Evolutionary conservation across 495 filamentous ascomycete species (phyloP).

Genomic region (Tuber brumale): DNA sequence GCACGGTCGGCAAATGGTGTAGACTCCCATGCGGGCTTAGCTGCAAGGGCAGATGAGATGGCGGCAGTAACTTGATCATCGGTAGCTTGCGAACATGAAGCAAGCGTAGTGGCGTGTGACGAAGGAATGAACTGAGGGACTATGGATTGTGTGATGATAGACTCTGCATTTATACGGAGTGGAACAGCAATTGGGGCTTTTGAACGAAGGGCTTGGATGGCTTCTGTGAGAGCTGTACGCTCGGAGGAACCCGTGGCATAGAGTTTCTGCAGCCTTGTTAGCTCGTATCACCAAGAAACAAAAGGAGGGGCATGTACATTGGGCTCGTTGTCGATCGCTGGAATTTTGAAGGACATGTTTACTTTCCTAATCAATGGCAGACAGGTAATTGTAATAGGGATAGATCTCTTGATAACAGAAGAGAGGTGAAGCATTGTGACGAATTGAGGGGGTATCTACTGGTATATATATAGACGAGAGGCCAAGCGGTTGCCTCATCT

Average conservation of each 20-base stretch:
- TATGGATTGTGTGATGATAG: constrained; percentile 42
- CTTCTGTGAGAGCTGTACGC: constrained; percentile 63
- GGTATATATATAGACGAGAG: neutral
- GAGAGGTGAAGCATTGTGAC: neutral
- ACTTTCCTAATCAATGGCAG: constrained; percentile 12
- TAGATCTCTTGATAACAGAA: neutral
- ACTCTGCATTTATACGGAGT: constrained; percentile 68
- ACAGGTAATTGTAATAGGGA: neutral
- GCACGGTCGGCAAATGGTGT: constrained; percentile 82
- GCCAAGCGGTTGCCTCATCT: neutral
- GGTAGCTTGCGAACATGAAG: constrained; percentile 70
- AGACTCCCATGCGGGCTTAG: constrained; percentile 72
- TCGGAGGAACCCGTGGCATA: constrained; percentile 76
- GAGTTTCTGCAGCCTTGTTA: constrained; percentile 57
- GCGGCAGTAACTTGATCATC: constrained; percentile 64
- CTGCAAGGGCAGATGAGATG: constrained; percentile 72
- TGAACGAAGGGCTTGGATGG: constrained; percentile 56
- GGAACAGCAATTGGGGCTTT: constrained; percentile 64
- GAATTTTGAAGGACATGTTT: constrained; percentile 71
- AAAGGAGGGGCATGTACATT: constrained; percentile 58
- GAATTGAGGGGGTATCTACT: neutral
- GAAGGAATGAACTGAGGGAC: constrained; percentile 64
- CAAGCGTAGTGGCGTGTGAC: constrained; percentile 62
- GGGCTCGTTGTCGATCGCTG: constrained; percentile 81
- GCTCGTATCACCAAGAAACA: neutral